Evolutionary conservation across 163 green algal genomes (phyloP).

Genomic region (Chlamydomonas reinhardtii): DNA sequence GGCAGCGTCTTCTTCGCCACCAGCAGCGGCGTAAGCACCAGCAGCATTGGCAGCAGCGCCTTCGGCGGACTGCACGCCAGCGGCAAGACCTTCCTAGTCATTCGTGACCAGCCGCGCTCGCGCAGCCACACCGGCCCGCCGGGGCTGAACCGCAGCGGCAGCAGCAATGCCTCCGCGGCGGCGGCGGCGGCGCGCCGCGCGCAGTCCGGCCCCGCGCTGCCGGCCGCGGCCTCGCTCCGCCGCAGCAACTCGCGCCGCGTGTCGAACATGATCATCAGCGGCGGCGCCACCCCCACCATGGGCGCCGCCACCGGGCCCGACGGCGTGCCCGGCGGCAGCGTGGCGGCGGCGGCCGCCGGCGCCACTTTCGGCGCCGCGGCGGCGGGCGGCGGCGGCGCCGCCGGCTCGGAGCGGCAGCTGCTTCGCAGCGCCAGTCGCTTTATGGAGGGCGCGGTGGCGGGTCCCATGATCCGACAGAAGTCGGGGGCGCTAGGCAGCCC

Average conservation of each 20-base stretch:
- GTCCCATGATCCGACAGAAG: not conserved
- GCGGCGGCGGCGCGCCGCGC: too few relatives aligned
- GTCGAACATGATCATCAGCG: not conserved
- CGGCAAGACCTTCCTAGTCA: too few relatives aligned
- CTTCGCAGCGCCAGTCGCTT: constrained; percentile 26
- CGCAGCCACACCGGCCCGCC: too few relatives aligned
- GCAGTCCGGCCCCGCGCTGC: too few relatives aligned
- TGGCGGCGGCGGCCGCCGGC: not conserved
- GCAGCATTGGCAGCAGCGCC: too few relatives aligned
- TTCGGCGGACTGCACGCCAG: too few relatives aligned
- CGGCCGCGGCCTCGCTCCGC: not conserved
- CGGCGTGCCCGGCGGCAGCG: not conserved
- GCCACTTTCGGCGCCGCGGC: too few relatives aligned
- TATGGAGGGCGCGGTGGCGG: constrained; percentile 34
- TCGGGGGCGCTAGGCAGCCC: not conserved
- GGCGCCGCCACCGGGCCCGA: too few relatives aligned
- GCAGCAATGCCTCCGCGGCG: not conserved
- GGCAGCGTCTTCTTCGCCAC: not conserved
- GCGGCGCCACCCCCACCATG: too few relatives aligned
- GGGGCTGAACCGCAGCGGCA: not conserved
- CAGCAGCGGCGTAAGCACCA: not conserved
- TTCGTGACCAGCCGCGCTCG: too few relatives aligned
- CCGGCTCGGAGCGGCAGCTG: not conserved
- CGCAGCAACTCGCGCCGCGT: not conserved
- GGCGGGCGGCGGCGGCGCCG: not conserved